A percentile compares a stretch with the other conserved stretches of the same genome.
Evolutionary conservation across 345 rosid genomes (phyloP).

Genomic region (Firmiana major): DNA sequence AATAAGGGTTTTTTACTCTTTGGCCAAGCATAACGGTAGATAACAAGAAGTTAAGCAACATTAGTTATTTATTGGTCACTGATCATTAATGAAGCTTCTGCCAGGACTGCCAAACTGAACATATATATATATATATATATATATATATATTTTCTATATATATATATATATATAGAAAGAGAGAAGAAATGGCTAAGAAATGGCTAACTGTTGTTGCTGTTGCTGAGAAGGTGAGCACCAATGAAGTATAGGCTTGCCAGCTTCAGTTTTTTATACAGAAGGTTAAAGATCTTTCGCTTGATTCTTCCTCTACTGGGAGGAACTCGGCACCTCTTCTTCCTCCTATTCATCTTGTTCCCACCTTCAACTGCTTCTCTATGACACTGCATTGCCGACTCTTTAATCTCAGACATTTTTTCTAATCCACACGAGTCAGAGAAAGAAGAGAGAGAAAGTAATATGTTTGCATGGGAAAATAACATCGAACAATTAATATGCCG

Average conservation of each 20-base stretch:
- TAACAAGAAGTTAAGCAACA: not conserved
- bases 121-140: not conserved
- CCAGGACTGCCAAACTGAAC: not conserved
- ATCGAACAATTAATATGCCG: too few species aligned
- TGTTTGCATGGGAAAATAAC: not conserved
- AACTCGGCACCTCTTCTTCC: not conserved
- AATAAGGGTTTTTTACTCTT: too few species aligned
- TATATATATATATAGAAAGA: not conserved
- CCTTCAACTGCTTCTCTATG: not conserved
- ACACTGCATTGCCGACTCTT: not conserved
- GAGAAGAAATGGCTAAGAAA: constrained; percentile 1
- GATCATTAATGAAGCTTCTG: not conserved
- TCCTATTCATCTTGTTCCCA: not conserved
- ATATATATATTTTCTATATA: not conserved
- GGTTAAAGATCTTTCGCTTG: constrained; percentile 36
- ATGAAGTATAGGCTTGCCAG: constrained; percentile 2
- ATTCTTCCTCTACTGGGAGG: constrained; percentile 39
- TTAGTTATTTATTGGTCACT: not conserved
- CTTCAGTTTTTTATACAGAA: constrained; percentile 28
- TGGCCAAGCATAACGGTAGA: too few species aligned
- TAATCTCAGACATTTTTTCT: not conserved
- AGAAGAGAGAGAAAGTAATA: not conserved
- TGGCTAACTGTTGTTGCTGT: constrained; percentile 7
- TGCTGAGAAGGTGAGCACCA: constrained; percentile 12
- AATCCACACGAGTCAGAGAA: not conserved